Conservation (phyloP, 129 eudicot species). For the Logfia minima region DNA sequence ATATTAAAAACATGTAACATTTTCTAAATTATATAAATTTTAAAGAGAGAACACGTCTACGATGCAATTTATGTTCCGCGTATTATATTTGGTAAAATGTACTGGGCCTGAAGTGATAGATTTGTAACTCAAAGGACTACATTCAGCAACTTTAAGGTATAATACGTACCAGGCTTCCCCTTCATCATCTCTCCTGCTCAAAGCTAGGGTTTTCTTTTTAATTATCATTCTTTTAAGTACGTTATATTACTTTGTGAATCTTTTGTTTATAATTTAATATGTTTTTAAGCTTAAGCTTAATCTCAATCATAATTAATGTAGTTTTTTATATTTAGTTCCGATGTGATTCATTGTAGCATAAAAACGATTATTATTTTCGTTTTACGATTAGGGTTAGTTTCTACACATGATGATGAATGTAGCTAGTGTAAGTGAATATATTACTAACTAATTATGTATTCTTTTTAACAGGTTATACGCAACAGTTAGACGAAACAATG, state of each 20-base stretch:
- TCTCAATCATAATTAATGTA: neutral
- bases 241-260: neutral
- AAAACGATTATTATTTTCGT: neutral
- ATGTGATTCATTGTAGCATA: neutral
- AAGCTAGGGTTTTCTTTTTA: conserved; percentile 24
- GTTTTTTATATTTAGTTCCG: too few species aligned
- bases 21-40: too few species aligned
- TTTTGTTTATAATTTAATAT: neutral
- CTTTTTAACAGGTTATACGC: conserved; percentile 14
- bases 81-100: too few species aligned
- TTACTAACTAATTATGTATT: neutral
- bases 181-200: conserved; percentile 16
- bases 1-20: too few species aligned
- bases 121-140: neutral
- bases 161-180: neutral
- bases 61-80: too few species aligned
- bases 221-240: conserved; percentile 9
- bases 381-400: neutral
- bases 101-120: neutral
- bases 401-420: neutral
- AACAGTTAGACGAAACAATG: conserved; percentile 16
- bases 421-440: neutral
- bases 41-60: too few species aligned
- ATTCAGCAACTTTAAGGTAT: neutral
- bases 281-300: neutral